A percentile compares a stretch with the other conserved stretches of the same genome.
phyloP scores from a whole-genome alignment of 2,329 filamentous ascomycete genomes.

The Sarocladium oryzae region DNA sequence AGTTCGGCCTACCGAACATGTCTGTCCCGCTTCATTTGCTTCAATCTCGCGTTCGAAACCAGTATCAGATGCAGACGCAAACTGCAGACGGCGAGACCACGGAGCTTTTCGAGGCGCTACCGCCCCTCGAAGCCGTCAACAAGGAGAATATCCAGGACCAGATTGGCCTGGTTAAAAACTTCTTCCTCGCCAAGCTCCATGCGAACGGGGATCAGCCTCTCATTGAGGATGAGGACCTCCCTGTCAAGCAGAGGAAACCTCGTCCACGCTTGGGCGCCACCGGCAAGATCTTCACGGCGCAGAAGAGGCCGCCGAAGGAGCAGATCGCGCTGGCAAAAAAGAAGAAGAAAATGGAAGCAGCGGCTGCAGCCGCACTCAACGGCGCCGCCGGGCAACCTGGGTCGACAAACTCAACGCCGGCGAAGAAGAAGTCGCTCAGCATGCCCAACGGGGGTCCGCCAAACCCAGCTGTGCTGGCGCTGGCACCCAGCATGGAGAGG shows the following conservation, averaged over 20 bases:
- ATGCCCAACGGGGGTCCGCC: conserved; percentile 30
- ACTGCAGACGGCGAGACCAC: conserved; percentile 52
- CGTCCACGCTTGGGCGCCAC: conserved; percentile 61
- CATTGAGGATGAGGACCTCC: conserved; percentile 90
- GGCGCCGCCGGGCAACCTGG: conserved; percentile 22
- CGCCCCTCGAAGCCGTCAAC: conserved; percentile 70
- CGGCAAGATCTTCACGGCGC: conserved; percentile 79
- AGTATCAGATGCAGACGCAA: conserved; percentile 69
- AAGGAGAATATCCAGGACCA: conserved; percentile 70
- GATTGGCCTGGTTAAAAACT: conserved; percentile 83
- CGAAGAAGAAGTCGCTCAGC: conserved; percentile 46
- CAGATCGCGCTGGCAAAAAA: conserved; percentile 81
- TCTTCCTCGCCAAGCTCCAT: conserved; percentile 84
- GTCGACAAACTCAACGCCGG: conserved; percentile 33
- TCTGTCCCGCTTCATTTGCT: conserved; percentile 91
- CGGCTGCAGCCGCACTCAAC: conserved; percentile 37
- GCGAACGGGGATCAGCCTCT: conserved; percentile 75
- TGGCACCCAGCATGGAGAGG: conserved; percentile 49
- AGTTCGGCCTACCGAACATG: conserved; percentile 81
- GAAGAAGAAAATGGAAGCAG: conserved; percentile 71
- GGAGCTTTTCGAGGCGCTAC: conserved; percentile 60
- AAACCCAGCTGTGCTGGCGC: conserved; percentile 33
- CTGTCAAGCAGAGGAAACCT: conserved; percentile 78
- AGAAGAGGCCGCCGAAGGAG: conserved; percentile 76
- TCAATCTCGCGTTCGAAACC: conserved; percentile 81